Base-by-base conservation (phyloP, 2,329 filamentous ascomycete genomes). In the Penicillium thymicola region DNA sequence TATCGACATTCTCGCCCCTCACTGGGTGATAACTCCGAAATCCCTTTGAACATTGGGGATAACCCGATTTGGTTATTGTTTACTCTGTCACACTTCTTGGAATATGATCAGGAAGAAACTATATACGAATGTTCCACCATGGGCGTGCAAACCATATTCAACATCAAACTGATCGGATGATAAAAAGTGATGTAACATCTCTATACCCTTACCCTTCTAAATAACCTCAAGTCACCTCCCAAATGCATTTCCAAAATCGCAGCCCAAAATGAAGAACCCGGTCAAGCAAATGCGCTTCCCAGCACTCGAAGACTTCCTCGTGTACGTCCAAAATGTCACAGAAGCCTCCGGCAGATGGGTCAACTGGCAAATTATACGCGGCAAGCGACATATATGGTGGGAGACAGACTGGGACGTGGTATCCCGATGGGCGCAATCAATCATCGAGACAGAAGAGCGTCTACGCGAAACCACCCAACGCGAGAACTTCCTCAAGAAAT, bases 161-260 rank as follows among this genome's bases (percentile, higher is more conserved):
- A 11, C 14, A 27, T 10, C 4, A 18, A 40, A 48, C 13, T 5
- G 32, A 44, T 25, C 14, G 34, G 30, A 55, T 55, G 54, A 56
- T 56, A 44, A 56, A 56, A 52, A 42, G 54, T 56, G 54, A 56
- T 56, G 54, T 52, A n/a, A 25, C 5, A 25, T 11, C 9, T 25
- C 44, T 23, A 34, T 23, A 34, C 28, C 14, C 8, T 36, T 25
- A 11, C 16, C 2, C 21, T 21, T 21, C 21, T 21, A 36, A 25
- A 25, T 16, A n/a, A 37, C 9, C 23, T 7, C 25, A 5, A 14
- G 3, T 16, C 21, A 13, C 13, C 27, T 4, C 23, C 8, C 10
- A 8, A 14, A 32, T n/a, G 10, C 8, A 46, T 18, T 6, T 7
- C 8, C 27, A 38, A 23, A 21, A 13, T 28, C 37, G 23, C 25